Evolutionary conservation across 2,329 filamentous ascomycete genomes (phyloP).

Genomic region (Elsinoe perseae): DNA sequence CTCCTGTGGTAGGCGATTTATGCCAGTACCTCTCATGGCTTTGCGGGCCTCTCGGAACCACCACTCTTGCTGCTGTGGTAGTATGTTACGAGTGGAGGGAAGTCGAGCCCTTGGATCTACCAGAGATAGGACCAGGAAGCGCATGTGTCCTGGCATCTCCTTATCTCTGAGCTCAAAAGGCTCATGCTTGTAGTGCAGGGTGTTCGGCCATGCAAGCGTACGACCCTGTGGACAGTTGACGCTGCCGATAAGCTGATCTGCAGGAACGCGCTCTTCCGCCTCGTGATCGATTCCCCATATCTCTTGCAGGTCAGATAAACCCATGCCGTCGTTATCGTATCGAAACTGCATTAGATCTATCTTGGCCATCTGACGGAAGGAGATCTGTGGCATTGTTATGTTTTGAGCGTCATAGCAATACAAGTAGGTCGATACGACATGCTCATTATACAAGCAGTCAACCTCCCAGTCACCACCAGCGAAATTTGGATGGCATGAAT

Average conservation of each 20-base stretch:
- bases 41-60: constrained; percentile 20
- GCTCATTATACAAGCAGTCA: constrained; percentile 45
- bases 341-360: constrained; percentile 20
- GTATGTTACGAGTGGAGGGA: constrained; percentile 43
- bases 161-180: constrained; percentile 44
- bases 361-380: constrained; percentile 38
- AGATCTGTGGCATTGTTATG: constrained; percentile 44
- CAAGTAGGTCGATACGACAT: constrained; percentile 53
- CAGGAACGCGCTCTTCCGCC: constrained; percentile 28
- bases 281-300: constrained; percentile 19
- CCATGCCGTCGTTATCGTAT: constrained; percentile 23
- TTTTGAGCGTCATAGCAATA: constrained; percentile 55
- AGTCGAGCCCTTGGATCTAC: constrained; percentile 47
- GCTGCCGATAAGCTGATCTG: constrained; percentile 39
- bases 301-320: neutral
- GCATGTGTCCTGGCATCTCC: constrained; percentile 45
- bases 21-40: neutral
- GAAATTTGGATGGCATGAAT: constrained; percentile 47
- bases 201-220: constrained; percentile 47
- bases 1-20: neutral
- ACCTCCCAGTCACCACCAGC: constrained; percentile 45
- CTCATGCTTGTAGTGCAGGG: constrained; percentile 43
- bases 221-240: constrained; percentile 41
- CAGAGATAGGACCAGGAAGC: constrained; percentile 49
- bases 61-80: constrained; percentile 42